Evolutionary conservation across 2,329 filamentous ascomycete genomes (phyloP).

Genomic region (Aureobasidium sp.): DNA sequence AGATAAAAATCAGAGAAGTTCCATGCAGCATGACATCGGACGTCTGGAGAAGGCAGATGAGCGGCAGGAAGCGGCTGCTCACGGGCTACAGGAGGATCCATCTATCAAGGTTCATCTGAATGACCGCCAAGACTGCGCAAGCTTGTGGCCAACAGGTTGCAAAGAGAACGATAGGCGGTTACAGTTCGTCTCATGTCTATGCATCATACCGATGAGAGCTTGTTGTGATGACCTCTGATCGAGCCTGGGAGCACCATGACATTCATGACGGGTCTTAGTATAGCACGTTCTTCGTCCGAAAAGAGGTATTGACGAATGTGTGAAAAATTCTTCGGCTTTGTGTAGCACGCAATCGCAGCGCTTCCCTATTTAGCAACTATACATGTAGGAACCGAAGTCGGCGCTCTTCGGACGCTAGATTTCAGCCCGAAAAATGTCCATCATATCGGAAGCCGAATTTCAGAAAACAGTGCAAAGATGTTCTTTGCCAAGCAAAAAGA

Average conservation of each 20-base stretch:
- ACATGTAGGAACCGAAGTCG: background rate
- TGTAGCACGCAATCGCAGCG: background rate
- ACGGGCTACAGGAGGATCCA: background rate
- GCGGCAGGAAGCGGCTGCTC: background rate
- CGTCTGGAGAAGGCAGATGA: background rate
- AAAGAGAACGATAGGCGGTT: background rate
- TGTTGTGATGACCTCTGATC: too few species aligned
- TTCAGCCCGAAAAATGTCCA: background rate
- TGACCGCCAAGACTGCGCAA: background rate
- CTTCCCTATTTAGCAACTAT: background rate
- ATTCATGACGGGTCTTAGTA: too few species aligned
- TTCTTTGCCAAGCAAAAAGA: background rate
- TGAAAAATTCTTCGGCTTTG: background rate
- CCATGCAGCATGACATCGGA: slow-evolving; percentile 9
- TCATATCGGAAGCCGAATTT: background rate
- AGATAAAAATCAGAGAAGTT: background rate
- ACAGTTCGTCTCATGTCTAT: background rate
- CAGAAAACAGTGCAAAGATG: background rate
- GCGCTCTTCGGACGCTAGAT: background rate
- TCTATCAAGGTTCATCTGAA: background rate
- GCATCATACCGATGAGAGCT: too few species aligned
- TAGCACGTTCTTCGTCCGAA: too few species aligned
- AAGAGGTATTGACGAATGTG: too few species aligned
- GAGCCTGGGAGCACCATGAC: too few species aligned
- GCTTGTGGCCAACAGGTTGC: background rate